Evolutionary conservation across 2,329 filamentous ascomycete species (phyloP).

Genomic region (Aureobasidium leucospermi): DNA sequence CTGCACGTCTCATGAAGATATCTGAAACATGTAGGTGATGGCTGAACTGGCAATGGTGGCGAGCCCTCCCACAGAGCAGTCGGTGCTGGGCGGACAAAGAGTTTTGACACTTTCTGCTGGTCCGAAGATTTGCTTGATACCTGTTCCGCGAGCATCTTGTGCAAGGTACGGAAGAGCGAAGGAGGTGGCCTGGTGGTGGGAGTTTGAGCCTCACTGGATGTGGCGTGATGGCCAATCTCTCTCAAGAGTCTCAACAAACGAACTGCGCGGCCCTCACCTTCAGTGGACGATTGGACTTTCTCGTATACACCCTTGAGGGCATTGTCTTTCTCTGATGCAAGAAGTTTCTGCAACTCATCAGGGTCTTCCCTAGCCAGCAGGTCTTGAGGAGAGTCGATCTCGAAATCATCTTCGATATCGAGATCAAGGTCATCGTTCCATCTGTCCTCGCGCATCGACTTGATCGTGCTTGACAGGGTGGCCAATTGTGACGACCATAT

Average conservation of each 20-base stretch:
- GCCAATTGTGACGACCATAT: conserved; percentile 70
- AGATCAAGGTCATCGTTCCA: conserved; percentile 69
- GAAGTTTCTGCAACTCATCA: conserved; percentile 45
- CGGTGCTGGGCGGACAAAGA: conserved; percentile 42
- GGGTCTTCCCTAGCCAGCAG: conserved; percentile 68
- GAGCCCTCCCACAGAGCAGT: conserved; percentile 73
- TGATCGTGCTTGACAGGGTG: conserved; percentile 55
- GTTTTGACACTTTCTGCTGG: neutral
- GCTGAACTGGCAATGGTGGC: conserved; percentile 67
- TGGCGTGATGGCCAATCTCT: conserved; percentile 62
- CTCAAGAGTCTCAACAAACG: conserved; percentile 69
- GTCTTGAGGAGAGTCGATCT: conserved; percentile 49
- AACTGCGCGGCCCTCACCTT: conserved; percentile 38
- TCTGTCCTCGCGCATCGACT: conserved; percentile 57
- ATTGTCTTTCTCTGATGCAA: conserved; percentile 34
- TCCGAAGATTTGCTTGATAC: conserved; percentile 33
- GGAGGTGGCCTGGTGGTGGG: conserved; percentile 46
- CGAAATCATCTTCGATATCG: conserved; percentile 62
- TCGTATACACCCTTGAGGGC: conserved; percentile 52
- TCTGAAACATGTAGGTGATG: conserved; percentile 65
- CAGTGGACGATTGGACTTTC: conserved; percentile 23
- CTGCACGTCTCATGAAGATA: conserved; percentile 59
- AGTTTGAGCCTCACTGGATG: conserved; percentile 26
- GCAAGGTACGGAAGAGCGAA: conserved; percentile 55
- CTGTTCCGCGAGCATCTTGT: conserved; percentile 51